phyloP scores from a whole-genome alignment of 192 early-diverging fungal species.

The Coemansia sp. region DNA sequence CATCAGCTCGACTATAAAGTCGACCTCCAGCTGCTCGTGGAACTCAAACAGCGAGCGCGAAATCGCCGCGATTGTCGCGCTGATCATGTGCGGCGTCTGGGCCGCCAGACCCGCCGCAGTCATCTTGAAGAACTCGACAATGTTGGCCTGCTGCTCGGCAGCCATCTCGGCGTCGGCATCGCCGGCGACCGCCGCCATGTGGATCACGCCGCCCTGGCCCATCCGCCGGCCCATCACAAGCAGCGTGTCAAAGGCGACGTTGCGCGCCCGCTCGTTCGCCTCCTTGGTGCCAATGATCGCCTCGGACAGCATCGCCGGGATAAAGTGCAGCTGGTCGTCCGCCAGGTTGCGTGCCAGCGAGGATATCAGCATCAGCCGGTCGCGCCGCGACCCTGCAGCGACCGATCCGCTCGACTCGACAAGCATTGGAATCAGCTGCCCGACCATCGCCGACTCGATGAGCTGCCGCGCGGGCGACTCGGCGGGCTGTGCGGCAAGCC shows the following conservation, averaged over 20 bases:
- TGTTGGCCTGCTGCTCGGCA: conserved; percentile 51
- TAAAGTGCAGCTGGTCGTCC: conserved; percentile 72
- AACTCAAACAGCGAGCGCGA: conserved; percentile 94
- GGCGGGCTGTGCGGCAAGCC: conserved; percentile 37
- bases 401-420: conserved; percentile 67
- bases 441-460: conserved; percentile 45
- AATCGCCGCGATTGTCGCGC: conserved; percentile 81
- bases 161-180: conserved; percentile 15
- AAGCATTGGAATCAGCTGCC: conserved; percentile 72
- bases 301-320: conserved; percentile 86
- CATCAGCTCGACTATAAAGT: conserved; percentile 72
- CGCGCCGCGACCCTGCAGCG: conserved; percentile 72
- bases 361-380: conserved; percentile 71
- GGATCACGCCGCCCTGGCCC: conserved; percentile 63
- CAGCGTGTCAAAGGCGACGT: conserved; percentile 77
- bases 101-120: conserved; percentile 91
- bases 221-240: conserved; percentile 91
- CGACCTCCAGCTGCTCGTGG: conserved; percentile 61
- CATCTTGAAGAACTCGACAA: conserved; percentile 90
- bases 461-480: conserved; percentile 33
- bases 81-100: conserved; percentile 88
- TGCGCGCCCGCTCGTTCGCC: conserved; percentile 82
- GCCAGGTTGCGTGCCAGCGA: conserved; percentile 64
- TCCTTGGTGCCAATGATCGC: conserved; percentile 94
- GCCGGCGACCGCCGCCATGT: conserved; percentile 35